Evolutionary conservation across 176 grass and related monocot genomes (phyloP).

Genomic region (Cymbopogon citratus): DNA sequence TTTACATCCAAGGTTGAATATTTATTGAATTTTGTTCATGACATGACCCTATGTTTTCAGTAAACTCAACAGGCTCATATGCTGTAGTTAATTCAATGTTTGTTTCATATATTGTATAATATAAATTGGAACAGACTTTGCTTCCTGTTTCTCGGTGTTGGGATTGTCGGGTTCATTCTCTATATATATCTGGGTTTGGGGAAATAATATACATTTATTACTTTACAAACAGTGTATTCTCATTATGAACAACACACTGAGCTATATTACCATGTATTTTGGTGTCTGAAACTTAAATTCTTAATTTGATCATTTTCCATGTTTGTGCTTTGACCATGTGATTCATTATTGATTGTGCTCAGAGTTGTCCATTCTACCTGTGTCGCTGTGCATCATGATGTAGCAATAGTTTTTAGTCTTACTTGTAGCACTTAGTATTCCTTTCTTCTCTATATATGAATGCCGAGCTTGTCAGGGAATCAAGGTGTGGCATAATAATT

Average conservation of each 20-base stretch:
- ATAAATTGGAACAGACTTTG: background rate
- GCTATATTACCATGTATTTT: background rate
- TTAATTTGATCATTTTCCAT: background rate
- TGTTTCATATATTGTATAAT: background rate
- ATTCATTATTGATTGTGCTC: conserved; percentile 2
- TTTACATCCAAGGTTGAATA: background rate
- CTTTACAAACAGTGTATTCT: background rate
- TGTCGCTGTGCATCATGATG: background rate
- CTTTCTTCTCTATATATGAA: background rate
- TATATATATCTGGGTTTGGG: background rate
- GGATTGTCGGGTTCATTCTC: background rate
- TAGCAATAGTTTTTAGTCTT: conserved; percentile 5
- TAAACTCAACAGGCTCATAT: background rate
- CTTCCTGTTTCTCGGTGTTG: background rate
- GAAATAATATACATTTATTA: background rate
- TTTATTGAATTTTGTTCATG: background rate
- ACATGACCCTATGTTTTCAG: background rate
- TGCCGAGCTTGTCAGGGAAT: background rate
- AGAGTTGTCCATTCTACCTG: background rate
- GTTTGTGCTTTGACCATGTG: background rate
- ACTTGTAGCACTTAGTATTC: background rate
- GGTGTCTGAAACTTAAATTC: conserved; percentile 2
- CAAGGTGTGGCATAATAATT: background rate
- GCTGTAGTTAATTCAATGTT: background rate
- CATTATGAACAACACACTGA: conserved; percentile 1